These are phyloP conservation scores for Fibroporia radiculosa DNA, from an alignment of 768 basidiomycete genomes.

Conservation along the genomic window DNA sequence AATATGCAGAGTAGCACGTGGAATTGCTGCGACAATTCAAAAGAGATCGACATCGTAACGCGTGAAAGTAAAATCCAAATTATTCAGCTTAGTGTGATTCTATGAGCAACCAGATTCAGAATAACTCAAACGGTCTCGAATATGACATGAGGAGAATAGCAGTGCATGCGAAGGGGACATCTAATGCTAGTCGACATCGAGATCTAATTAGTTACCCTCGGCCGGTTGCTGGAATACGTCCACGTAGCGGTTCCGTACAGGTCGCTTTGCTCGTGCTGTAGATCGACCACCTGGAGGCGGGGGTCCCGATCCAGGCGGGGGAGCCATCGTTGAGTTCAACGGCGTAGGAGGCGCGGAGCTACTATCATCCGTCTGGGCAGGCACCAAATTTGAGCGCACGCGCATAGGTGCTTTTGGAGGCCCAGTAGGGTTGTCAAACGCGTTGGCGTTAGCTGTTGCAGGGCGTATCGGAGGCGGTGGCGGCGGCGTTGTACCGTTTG, in stretches of 20 bases:
- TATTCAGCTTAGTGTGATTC: no score
- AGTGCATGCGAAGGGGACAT: not conserved
- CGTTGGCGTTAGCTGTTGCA: conserved; percentile 48
- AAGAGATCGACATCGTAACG: no score
- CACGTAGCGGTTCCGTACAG: conserved; percentile 78
- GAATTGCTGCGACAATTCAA: no score
- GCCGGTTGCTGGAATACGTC: conserved; percentile 65
- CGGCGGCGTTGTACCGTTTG: conserved; percentile 24
- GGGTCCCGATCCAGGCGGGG: conserved; percentile 32
- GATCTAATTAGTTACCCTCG: conserved; percentile 5
- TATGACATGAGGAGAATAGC: not conserved
- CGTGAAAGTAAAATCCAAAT: no score
- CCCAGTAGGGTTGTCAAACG: conserved; percentile 36
- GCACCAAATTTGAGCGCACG: conserved; percentile 58
- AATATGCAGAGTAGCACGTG: no score
- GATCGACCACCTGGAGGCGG: conserved; percentile 42
- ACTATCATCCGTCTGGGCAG: conserved; percentile 28
- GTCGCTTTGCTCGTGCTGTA: conserved; percentile 66
- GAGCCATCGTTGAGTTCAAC: conserved; percentile 19
- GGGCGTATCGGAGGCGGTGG: conserved; percentile 44
- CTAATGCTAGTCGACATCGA: no score
- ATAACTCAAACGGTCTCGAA: not conserved
- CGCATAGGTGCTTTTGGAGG: conserved; percentile 46
- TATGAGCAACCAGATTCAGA: no score
- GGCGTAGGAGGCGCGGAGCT: conserved; percentile 24